Conservation (phyloP, 1,139 yeast species). For the Blastobotrys malaysiensis region DNA sequence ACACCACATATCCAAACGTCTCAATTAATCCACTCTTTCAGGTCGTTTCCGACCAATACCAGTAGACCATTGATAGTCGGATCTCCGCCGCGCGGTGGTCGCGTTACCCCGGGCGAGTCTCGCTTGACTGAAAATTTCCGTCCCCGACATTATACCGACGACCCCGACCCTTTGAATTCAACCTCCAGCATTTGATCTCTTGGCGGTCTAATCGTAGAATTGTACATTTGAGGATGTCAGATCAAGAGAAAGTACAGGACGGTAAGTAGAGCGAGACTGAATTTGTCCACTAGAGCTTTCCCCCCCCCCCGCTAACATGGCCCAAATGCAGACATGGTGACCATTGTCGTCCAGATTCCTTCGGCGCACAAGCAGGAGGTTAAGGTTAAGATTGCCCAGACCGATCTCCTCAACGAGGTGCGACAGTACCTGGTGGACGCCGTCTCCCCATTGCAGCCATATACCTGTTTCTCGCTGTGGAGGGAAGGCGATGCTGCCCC, state of each 20-base stretch:
- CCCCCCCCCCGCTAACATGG: background rate
- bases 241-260: slow-evolving; percentile 1
- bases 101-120: background rate
- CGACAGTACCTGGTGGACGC: slow-evolving; percentile 51
- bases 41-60: no score
- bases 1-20: no score
- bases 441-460: slow-evolving; percentile 49
- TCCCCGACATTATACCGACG: background rate
- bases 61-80: no score
- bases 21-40: no score
- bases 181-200: background rate
- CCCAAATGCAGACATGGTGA: slow-evolving; percentile 7
- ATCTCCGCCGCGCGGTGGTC: background rate
- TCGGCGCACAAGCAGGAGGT: slow-evolving; percentile 6
- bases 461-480: slow-evolving; percentile 54
- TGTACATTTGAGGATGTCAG: slow-evolving; percentile 19
- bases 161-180: background rate
- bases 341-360: slow-evolving; percentile 7
- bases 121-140: background rate
- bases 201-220: background rate
- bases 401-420: slow-evolving; percentile 54
- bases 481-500: slow-evolving; percentile 32
- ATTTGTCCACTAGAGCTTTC: background rate
- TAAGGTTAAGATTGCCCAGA: slow-evolving; percentile 15
- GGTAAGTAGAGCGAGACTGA: background rate